phyloP scores from a whole-genome alignment of 306 rosid species.

The Fagus sylvatica region DNA sequence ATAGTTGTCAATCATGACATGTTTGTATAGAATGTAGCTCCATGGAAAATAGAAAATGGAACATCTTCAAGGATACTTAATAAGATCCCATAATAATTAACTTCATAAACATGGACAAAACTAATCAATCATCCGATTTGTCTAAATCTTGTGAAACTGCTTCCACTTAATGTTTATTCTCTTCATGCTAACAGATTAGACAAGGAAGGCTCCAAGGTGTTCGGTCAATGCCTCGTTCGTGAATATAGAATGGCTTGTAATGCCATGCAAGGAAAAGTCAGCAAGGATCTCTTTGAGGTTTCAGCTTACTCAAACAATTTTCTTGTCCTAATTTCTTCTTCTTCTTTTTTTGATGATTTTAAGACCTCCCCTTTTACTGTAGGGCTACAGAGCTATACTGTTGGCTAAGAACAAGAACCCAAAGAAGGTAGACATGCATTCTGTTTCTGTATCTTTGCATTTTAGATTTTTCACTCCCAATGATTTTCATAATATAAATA shows the following conservation, averaged over 20 bases:
- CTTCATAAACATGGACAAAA: neutral
- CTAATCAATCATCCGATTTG: neutral
- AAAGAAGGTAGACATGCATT: conserved; percentile 54
- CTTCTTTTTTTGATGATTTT: conserved; percentile 18
- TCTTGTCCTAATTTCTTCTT: conserved; percentile 16
- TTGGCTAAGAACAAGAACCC: conserved; percentile 88
- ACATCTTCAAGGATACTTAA: too few species aligned
- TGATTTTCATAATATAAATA: neutral
- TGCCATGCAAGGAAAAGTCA: conserved; percentile 62
- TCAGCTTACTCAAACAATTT: neutral
- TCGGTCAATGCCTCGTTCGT: conserved; percentile 73
- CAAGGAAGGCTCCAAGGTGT: conserved; percentile 77
- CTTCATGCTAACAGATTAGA: conserved; percentile 51
- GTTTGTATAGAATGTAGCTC: too few species aligned
- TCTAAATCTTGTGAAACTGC: neutral
- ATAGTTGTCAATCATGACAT: too few species aligned
- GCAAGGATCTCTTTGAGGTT: conserved; percentile 92
- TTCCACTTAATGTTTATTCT: conserved; percentile 2
- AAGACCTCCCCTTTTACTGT: conserved; percentile 29
- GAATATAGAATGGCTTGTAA: conserved; percentile 87
- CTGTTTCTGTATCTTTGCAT: neutral
- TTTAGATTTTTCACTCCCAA: neutral
- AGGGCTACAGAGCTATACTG: conserved; percentile 95
- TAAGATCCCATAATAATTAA: too few species aligned
- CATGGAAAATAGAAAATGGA: neutral